A percentile compares a stretch with the other conserved stretches of the same genome.
phyloP scores from a whole-genome alignment of 441 rosid species.

The Codiaeum variegatum region DNA sequence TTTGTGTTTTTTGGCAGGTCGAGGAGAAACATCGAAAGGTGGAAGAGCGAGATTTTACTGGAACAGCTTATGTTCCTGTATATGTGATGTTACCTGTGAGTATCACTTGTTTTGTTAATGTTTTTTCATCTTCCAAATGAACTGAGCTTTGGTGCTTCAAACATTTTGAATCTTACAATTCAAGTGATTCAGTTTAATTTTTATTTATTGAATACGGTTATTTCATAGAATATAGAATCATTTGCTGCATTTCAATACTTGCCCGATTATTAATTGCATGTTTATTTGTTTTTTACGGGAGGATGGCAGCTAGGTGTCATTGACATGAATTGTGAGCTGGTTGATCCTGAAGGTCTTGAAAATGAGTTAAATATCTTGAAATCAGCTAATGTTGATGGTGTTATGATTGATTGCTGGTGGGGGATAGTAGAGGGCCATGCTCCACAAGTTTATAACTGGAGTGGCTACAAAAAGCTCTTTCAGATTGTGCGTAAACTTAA shows the following conservation, averaged over 20 bases:
- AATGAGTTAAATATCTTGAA: conserved; percentile 70
- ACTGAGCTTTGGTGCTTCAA: background rate
- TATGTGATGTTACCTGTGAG: conserved; percentile 92
- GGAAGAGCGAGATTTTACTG: conserved; percentile 75
- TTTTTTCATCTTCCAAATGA: background rate
- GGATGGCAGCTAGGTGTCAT: conserved; percentile 70
- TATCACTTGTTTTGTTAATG: conserved; percentile 5
- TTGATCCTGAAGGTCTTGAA: conserved; percentile 73
- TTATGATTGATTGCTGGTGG: conserved; percentile 99
- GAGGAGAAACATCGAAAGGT: conserved; percentile 38
- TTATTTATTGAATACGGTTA: background rate
- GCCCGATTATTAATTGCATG: background rate
- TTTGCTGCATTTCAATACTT: background rate
- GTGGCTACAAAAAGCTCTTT: conserved; percentile 77
- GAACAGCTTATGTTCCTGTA: conserved; percentile 79
- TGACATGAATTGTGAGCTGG: conserved; percentile 79
- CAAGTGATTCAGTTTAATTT: background rate
- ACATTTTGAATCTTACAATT: background rate
- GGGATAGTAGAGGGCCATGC: conserved; percentile 91
- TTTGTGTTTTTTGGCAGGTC: conserved; percentile 34
- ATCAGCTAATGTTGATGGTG: conserved; percentile 76
- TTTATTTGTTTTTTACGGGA: background rate
- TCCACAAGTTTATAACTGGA: conserved; percentile 91
- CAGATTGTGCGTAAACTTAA: conserved; percentile 74
- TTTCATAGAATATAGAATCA: background rate